phyloP scores from a whole-genome alignment of 345 rosid species.

The Brassica nigra region DNA sequence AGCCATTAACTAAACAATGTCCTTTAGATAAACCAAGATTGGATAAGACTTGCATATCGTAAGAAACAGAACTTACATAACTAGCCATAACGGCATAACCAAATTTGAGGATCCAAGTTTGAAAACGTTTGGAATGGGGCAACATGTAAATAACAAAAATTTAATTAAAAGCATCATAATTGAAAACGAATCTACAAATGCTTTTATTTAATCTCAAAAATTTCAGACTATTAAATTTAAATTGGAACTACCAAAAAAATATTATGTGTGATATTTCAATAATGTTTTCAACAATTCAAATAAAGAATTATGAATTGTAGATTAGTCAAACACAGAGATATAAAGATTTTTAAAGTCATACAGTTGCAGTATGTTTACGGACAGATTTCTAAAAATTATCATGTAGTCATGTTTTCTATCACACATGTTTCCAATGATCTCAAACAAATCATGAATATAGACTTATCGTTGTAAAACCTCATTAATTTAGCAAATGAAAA shows the following conservation, averaged over 20 bases:
- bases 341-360: neutral
- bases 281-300: neutral
- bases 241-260: too few relatives aligned
- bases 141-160: neutral
- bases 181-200: neutral
- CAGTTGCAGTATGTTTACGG: neutral
- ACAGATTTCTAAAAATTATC: neutral
- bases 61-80: neutral
- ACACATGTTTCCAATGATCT: neutral
- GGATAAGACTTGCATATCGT: neutral
- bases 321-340: neutral
- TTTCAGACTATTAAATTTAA: too few relatives aligned
- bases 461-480: neutral
- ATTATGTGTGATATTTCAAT: neutral
- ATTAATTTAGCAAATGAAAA: neutral
- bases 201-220: neutral
- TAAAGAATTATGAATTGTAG: neutral
- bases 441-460: neutral
- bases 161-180: neutral
- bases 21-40: neutral
- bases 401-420: neutral
- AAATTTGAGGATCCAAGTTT: neutral
- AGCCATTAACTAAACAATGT: neutral
- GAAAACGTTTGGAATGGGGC: neutral
- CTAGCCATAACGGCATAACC: neutral